Conservation (phyloP, 805 yeast species). For the Nakazawaea sp. region DNA sequence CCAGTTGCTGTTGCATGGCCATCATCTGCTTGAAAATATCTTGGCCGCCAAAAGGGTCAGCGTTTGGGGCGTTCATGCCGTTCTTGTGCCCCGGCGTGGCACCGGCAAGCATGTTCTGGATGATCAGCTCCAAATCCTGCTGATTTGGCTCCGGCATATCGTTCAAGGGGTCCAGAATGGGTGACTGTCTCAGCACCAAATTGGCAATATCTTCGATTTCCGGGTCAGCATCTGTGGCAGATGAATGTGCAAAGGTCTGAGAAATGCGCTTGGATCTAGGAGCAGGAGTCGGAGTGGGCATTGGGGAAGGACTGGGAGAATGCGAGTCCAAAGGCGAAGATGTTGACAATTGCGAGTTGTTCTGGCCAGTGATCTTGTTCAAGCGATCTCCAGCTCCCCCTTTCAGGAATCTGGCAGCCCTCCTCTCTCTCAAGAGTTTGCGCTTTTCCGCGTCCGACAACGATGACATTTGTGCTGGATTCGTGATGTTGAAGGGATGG, state of each 20-base stretch:
- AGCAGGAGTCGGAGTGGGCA: slow-evolving; percentile 1
- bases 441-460: slow-evolving; percentile 52
- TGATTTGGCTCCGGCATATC: slow-evolving; percentile 12
- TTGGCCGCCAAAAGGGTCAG: slow-evolving; percentile 3
- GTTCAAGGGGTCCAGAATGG: slow-evolving; percentile 10
- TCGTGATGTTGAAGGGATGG: too few species aligned
- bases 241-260: slow-evolving; percentile 12
- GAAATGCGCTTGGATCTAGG: slow-evolving; percentile 14
- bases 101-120: slow-evolving; percentile 14
- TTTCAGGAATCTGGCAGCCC: slow-evolving; percentile 54
- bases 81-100: slow-evolving; percentile 11
- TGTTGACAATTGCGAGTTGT: slow-evolving; percentile 27
- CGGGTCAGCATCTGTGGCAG: slow-evolving; percentile 17
- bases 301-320: not conserved
- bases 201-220: slow-evolving; percentile 16
- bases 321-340: slow-evolving; percentile 18
- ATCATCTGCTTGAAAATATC: slow-evolving; percentile 7
- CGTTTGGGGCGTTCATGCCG: not conserved
- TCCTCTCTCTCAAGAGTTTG: slow-evolving; percentile 50
- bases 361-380: slow-evolving; percentile 38
- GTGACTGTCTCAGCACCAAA: slow-evolving; percentile 10
- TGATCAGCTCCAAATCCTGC: slow-evolving; percentile 14
- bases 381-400: slow-evolving; percentile 50
- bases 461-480: slow-evolving; percentile 34
- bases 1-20: slow-evolving; percentile 2